These are phyloP conservation scores for Meredithiella fracta DNA, from an alignment of 2,329 filamentous ascomycete genomes.

Conservation along the genomic window DNA sequence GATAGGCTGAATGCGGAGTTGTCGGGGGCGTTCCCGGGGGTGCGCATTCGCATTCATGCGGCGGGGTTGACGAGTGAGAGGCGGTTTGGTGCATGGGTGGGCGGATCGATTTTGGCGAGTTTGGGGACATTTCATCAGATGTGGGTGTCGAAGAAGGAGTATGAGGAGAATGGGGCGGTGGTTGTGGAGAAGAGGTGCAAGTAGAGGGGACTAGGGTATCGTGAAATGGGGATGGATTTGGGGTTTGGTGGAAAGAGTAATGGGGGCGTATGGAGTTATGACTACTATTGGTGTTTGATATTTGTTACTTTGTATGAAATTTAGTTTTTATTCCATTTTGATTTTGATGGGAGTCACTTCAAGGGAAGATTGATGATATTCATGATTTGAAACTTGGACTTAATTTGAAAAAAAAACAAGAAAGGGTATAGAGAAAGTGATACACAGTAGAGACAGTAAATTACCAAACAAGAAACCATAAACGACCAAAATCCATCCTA, in stretches of 20 bases:
- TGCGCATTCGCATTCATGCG: slow-evolving; percentile 75
- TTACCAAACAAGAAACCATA: slow-evolving; percentile 9
- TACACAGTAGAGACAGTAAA: slow-evolving; percentile 7
- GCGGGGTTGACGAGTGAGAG: slow-evolving; percentile 75
- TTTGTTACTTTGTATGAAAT: slow-evolving; percentile 3
- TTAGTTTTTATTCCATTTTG: background rate
- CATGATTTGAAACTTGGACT: background rate
- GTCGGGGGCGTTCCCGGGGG: slow-evolving; percentile 62
- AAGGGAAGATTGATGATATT: no score
- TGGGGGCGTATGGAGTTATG: slow-evolving; percentile 6
- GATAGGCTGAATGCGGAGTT: slow-evolving; percentile 81
- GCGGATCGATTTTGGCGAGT: slow-evolving; percentile 87
- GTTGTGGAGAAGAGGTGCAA: slow-evolving; percentile 97
- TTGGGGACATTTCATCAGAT: slow-evolving; percentile 97
- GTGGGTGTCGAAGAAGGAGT: slow-evolving; percentile 97
- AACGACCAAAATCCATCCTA: background rate
- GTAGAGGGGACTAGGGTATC: slow-evolving; percentile 26
- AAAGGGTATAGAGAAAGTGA: slow-evolving; percentile 7
- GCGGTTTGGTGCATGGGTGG: slow-evolving; percentile 88
- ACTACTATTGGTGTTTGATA: background rate
- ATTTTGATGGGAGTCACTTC: background rate
- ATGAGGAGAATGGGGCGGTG: slow-evolving; percentile 78
- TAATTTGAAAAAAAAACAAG: background rate
- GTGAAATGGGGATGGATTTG: background rate
- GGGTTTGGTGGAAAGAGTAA: slow-evolving; percentile 1